Evolutionary conservation across 148 eudicot genomes (phyloP).

Genomic region (Polygonum maritimum): DNA sequence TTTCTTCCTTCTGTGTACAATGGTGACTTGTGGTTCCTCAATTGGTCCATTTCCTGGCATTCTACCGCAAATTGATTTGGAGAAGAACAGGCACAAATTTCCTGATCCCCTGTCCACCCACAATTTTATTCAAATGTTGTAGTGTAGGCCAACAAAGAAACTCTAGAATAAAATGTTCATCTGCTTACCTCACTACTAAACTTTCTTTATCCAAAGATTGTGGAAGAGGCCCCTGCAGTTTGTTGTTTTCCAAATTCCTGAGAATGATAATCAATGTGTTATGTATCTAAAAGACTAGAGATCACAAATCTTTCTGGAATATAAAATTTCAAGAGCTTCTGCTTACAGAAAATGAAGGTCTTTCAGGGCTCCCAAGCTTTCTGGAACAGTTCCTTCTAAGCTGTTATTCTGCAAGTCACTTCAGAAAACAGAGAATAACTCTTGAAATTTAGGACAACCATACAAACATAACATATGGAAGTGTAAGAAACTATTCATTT

Average conservation of each 20-base stretch:
- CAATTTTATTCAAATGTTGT: neutral
- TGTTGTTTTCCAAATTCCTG: slow-evolving; percentile 73
- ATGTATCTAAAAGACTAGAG: neutral
- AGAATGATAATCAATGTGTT: neutral
- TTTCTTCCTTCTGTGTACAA: slow-evolving; percentile 38
- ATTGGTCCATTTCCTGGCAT: slow-evolving; percentile 31
- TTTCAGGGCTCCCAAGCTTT: slow-evolving; percentile 44
- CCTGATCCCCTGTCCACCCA: slow-evolving; percentile 49
- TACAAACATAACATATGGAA: neutral
- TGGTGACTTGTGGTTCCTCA: slow-evolving; percentile 56
- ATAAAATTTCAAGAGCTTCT: neutral
- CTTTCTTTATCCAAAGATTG: slow-evolving; percentile 48
- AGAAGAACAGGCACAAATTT: slow-evolving; percentile 62
- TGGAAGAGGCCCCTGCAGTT: slow-evolving; percentile 62
- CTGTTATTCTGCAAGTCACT: slow-evolving; percentile 74
- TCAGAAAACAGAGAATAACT: slow-evolving; percentile 3
- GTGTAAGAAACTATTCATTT: neutral
- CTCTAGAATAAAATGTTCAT: neutral
- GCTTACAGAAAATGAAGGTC: slow-evolving; percentile 68
- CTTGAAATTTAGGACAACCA: neutral
- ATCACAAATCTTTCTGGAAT: neutral
- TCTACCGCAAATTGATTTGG: slow-evolving; percentile 29
- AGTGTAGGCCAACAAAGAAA: neutral
- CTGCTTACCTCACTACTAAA: slow-evolving; percentile 46
- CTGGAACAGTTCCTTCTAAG: slow-evolving; percentile 55